Base-by-base conservation (phyloP, 1,284 basidiomycete species). In the Mycena sp. region DNA sequence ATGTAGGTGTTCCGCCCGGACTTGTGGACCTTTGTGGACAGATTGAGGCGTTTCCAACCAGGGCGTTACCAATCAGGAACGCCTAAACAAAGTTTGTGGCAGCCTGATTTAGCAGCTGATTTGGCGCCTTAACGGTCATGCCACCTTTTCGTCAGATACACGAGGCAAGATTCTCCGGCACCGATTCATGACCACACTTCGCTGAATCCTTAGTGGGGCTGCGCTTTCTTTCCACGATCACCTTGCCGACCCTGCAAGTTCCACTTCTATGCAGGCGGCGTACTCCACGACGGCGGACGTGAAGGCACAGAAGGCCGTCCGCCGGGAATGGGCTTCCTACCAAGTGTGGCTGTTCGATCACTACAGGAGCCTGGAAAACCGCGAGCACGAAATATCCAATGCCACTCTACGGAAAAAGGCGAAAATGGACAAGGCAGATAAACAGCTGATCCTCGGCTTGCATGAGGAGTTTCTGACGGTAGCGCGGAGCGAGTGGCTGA, bases 271-370 rank as follows among this genome's bases (percentile, higher is more conserved):
- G 64, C 64, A 65, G 23, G 51, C 64, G 32, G 50, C 53, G 1
- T 64, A 67, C 55, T 67, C 65, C 14, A 63, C 65, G 12, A 25
- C 58, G 26, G 64, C 65, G 4, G 61, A 61, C 21, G 61, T 67
- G 48, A 67, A 67, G 51, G 63, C 63, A 29, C 65, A 67, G 49
- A 30, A 63, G 29, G 61, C 54, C 23, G 57, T 67, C 26, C 65
- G 65, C 19, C 58, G 35, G 38, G 61, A 67, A 50, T 67, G 65
- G 65, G 50, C 37, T 4, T 38, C 52, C 12, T 67, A 64, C 55
- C 54, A 57, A 16, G 38, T 30, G 28, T 67, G 65, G 65, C 49
- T 67, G 23, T 53, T 54, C 29, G 45, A 56, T 7, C 61, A 62
- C 21, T 53, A 40, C 14, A 17, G 41, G 30, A 21, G 52, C 25